A percentile compares a stretch with the other conserved stretches of the same genome.
These are phyloP conservation scores for Apiospora aurea DNA, from an alignment of 2,329 filamentous ascomycete genomes.

Conservation along the genomic window DNA sequence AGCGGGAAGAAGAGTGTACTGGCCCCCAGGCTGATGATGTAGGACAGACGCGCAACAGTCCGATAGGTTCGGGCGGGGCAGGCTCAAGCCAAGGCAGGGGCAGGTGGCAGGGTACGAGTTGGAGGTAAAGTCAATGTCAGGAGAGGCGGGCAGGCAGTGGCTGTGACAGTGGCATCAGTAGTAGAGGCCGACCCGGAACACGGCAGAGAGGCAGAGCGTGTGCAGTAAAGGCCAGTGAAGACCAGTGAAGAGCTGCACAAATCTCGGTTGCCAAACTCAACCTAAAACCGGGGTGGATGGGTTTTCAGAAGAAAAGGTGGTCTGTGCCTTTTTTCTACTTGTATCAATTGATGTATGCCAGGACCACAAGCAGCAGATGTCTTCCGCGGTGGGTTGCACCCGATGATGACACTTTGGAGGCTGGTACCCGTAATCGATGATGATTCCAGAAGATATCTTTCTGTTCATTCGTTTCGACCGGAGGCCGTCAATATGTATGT, in stretches of 20 bases:
- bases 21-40: not conserved
- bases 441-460: not conserved
- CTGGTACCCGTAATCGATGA: not conserved
- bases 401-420: not conserved
- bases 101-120: not conserved
- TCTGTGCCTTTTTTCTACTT: not conserved
- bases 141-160: not conserved
- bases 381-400: not conserved
- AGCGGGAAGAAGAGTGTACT: not conserved
- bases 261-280: not conserved
- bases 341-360: too few relatives aligned
- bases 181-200: too few relatives aligned
- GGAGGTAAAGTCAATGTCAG: not conserved
- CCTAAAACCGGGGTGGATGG: not conserved
- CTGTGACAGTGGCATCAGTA: not conserved
- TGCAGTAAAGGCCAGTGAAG: not conserved
- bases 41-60: not conserved
- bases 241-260: too few relatives aligned
- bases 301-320: not conserved
- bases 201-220: not conserved
- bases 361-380: not conserved
- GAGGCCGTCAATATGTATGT: not conserved
- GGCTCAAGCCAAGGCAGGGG: not conserved
- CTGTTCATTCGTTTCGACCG: not conserved
- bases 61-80: not conserved